Conservation (phyloP, 2,329 filamentous ascomycete genomes). For the Tolypocladium ophioglossoides region DNA sequence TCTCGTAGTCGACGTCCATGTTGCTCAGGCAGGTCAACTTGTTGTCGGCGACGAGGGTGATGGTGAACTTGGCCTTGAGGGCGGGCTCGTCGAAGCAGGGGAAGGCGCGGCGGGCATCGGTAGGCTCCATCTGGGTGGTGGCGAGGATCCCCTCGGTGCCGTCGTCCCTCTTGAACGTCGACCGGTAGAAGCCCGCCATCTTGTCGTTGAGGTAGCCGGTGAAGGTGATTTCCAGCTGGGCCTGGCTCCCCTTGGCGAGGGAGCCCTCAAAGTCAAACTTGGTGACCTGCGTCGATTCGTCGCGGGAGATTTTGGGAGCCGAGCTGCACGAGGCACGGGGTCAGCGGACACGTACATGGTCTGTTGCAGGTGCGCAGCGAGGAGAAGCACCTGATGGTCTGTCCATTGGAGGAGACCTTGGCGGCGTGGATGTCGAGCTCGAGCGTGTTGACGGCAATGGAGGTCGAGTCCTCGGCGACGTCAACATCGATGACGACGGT, state of each 20-base stretch:
- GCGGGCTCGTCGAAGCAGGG: slow-evolving; percentile 95
- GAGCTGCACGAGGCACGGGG: slow-evolving; percentile 6
- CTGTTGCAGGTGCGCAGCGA: background rate
- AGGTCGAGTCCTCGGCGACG: slow-evolving; percentile 72
- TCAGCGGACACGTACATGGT: background rate
- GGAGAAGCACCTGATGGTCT: slow-evolving; percentile 31
- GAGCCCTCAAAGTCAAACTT: slow-evolving; percentile 68
- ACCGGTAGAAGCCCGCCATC: slow-evolving; percentile 96
- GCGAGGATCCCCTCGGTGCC: slow-evolving; percentile 75
- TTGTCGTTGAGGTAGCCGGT: slow-evolving; percentile 78
- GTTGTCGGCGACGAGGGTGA: slow-evolving; percentile 86
- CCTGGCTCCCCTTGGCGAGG: slow-evolving; percentile 65
- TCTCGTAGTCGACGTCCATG: slow-evolving; percentile 84
- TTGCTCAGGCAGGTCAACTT: slow-evolving; percentile 88
- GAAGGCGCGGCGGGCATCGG: slow-evolving; percentile 84
- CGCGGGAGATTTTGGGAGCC: slow-evolving; percentile 48
- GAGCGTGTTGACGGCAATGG: slow-evolving; percentile 77
- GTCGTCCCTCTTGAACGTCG: slow-evolving; percentile 76
- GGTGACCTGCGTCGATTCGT: slow-evolving; percentile 71
- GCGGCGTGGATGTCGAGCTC: slow-evolving; percentile 75
- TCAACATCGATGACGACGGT: slow-evolving; percentile 79
- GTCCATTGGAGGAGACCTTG: slow-evolving; percentile 32
- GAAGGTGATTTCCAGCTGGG: slow-evolving; percentile 51
- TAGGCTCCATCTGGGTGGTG: slow-evolving; percentile 93
- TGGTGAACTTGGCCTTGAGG: slow-evolving; percentile 84